phyloP scores from a whole-genome alignment of 805 yeast genomes.

The Metschnikowia lochheadii region DNA sequence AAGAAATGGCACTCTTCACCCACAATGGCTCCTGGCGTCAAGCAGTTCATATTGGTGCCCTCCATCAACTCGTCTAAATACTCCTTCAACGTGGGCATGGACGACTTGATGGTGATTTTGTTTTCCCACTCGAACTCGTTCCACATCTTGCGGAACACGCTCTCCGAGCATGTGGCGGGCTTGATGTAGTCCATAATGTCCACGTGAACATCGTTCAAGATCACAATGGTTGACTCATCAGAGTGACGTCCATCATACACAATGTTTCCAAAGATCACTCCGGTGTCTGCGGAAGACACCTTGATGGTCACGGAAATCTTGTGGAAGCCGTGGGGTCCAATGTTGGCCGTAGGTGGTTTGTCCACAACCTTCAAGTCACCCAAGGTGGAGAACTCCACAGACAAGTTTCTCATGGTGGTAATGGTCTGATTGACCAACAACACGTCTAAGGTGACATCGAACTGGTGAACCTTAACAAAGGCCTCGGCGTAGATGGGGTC shows the following conservation, averaged over 20 bases:
- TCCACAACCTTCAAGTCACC: slow-evolving; percentile 96
- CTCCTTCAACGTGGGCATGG: slow-evolving; percentile 60
- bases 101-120: slow-evolving; percentile 83
- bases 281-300: slow-evolving; percentile 96
- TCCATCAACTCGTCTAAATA: slow-evolving; percentile 71
- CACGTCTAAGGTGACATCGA: slow-evolving; percentile 91
- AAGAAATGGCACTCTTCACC: slow-evolving; percentile 88
- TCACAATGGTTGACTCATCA: slow-evolving; percentile 82
- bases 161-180: slow-evolving; percentile 88
- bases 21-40: slow-evolving; percentile 87
- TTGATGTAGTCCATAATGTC: slow-evolving; percentile 97
- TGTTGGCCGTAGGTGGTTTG: slow-evolving; percentile 80
- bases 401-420: slow-evolving; percentile 81
- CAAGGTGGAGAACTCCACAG: slow-evolving; percentile 91
- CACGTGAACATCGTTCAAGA: slow-evolving; percentile 89
- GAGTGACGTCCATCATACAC: slow-evolving; percentile 95
- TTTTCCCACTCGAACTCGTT: slow-evolving; percentile 99
- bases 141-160: slow-evolving; percentile 96
- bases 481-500: slow-evolving; percentile 99
- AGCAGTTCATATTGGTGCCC: slow-evolving; percentile 90
- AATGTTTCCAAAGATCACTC: slow-evolving; percentile 95
- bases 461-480: slow-evolving; percentile 91
- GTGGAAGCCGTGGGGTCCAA: slow-evolving; percentile 97
- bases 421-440: slow-evolving; percentile 91
- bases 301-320: slow-evolving; percentile 83